Conservation (phyloP, 352 stramenopile genomes). For the Paralagenidium karlingii region DNA sequence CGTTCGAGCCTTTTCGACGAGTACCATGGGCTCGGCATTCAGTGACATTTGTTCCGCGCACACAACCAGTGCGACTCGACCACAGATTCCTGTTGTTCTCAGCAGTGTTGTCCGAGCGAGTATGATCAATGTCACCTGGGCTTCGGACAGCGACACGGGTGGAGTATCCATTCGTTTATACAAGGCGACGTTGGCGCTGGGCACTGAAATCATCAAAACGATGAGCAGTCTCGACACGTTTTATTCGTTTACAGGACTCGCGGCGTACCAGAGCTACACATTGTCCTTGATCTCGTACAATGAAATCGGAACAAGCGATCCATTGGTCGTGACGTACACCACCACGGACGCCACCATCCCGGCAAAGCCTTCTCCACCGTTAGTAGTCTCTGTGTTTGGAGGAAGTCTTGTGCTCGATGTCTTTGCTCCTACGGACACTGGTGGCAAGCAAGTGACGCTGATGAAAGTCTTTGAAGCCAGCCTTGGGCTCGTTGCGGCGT, state of each 20-base stretch:
- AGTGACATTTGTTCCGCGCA: constrained; percentile 17
- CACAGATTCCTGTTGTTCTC: constrained; percentile 9
- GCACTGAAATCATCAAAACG: constrained; percentile 3
- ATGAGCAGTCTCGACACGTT: constrained; percentile 8
- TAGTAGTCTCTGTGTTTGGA: constrained; percentile 24
- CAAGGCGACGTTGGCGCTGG: constrained; percentile 16
- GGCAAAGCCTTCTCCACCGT: constrained; percentile 10
- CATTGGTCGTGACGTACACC: constrained; percentile 5
- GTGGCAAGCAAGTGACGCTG: constrained; percentile 15
- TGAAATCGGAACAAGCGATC: constrained; percentile 14
- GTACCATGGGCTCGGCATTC: constrained; percentile 19
- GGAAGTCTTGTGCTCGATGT: constrained; percentile 50
- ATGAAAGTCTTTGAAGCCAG: constrained; percentile 29
- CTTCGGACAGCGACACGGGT: constrained; percentile 22
- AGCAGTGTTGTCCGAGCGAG: constrained; percentile 12
- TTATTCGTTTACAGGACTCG: constrained; percentile 23
- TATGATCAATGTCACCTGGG: constrained; percentile 24
- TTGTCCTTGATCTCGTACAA: constrained; percentile 19
- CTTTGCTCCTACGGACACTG: constrained; percentile 17
- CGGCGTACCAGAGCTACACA: constrained; percentile 15
- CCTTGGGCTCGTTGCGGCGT: constrained; percentile 8
- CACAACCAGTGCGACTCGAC: constrained; percentile 20
- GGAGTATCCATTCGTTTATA: constrained; percentile 22
- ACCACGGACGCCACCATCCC: constrained; percentile 13
- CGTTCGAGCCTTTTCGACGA: constrained; percentile 21